phyloP scores from a whole-genome alignment of 192 early-diverging fungal genomes.

The Backusella parvicylindrica region DNA sequence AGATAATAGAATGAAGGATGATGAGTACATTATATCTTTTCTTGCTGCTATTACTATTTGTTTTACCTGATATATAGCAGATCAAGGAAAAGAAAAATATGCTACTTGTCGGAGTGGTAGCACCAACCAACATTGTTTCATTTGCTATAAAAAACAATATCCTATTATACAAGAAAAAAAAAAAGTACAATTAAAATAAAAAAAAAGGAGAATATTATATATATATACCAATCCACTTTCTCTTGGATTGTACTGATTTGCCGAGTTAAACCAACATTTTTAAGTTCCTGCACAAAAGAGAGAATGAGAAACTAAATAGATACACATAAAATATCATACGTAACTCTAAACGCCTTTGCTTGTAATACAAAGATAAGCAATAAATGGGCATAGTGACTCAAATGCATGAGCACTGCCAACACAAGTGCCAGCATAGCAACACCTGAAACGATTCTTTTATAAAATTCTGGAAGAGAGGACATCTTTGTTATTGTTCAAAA shows the following conservation, averaged over 20 bases:
- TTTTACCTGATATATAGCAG: background rate
- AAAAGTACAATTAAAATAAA: no score
- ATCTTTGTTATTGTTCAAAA: background rate
- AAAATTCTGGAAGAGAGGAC: background rate
- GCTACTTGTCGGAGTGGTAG: background rate
- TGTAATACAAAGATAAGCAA: background rate
- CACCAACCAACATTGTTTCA: background rate
- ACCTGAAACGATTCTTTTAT: background rate
- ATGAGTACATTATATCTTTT: background rate
- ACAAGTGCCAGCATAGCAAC: background rate
- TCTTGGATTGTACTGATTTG: background rate
- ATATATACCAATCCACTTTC: background rate
- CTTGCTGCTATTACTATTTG: background rate
- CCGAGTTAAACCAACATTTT: background rate
- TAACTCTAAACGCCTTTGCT: background rate
- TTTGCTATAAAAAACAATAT: background rate
- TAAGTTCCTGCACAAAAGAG: background rate
- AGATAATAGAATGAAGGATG: background rate
- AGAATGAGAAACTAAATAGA: background rate
- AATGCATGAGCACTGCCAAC: background rate
- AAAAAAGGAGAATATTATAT: background rate
- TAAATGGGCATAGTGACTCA: background rate
- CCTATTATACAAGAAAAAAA: no score
- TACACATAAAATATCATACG: background rate
- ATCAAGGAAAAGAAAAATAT: background rate